Conservation (phyloP, 2,329 filamentous ascomycete genomes). For the Ceratocystis papillata region DNA sequence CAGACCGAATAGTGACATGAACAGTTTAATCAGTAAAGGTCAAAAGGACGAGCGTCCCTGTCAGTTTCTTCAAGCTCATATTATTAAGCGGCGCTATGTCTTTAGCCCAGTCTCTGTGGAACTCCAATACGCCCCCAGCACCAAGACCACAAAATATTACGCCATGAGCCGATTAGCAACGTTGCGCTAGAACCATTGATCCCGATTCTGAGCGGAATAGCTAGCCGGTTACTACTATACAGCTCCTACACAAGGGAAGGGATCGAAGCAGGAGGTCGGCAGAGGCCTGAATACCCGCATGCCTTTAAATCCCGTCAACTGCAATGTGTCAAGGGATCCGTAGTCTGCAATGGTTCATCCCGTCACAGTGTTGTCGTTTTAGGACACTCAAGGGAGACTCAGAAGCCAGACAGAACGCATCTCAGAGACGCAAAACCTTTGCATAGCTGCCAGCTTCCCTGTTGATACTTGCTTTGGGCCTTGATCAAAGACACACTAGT, state of each 20-base stretch:
- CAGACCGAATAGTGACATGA: neutral
- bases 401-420: conserved; percentile 6
- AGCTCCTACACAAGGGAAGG: neutral
- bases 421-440: neutral
- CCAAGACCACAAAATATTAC: neutral
- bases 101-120: neutral
- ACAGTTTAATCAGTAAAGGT: neutral
- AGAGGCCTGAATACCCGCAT: conserved; percentile 1
- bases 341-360: conserved; percentile 2
- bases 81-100: neutral
- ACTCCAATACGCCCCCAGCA: neutral
- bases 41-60: no score
- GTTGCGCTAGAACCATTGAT: neutral
- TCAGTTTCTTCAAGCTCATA: no score
- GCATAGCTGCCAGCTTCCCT: neutral
- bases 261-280: neutral
- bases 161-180: neutral
- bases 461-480: neutral
- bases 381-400: neutral
- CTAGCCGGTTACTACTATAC: neutral
- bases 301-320: neutral
- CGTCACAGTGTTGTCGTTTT: neutral
- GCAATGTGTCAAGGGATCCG: conserved; percentile 5
- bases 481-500: neutral
- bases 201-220: neutral